Evolutionary conservation across 2,329 filamentous ascomycete species (phyloP).

Genomic region (Aspergillus sp.): DNA sequence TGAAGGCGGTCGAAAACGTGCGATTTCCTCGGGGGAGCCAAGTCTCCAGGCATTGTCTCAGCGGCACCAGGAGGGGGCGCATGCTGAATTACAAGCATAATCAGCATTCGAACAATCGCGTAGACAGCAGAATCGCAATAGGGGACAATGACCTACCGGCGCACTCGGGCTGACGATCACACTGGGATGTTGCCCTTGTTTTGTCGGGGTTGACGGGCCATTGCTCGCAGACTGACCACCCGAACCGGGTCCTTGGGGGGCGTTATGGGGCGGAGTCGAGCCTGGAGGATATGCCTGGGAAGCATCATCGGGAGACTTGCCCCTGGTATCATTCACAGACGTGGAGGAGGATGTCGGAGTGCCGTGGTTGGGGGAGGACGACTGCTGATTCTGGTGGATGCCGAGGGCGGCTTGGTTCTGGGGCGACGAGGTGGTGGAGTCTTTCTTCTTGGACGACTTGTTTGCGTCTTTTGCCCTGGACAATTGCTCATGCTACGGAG

Average conservation of each 20-base stretch:
- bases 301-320: conserved; percentile 54
- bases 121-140: neutral
- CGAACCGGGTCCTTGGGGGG: conserved; percentile 25
- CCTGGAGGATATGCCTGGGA: conserved; percentile 21
- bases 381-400: conserved; percentile 43
- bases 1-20: conserved; percentile 81
- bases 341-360: conserved; percentile 88
- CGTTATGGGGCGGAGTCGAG: conserved; percentile 29
- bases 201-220: conserved; percentile 52
- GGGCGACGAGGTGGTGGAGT: conserved; percentile 64
- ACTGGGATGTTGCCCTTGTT: conserved; percentile 63
- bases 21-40: conserved; percentile 92
- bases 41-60: conserved; percentile 96
- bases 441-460: conserved; percentile 65
- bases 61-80: conserved; percentile 83
- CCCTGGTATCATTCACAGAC: conserved; percentile 73
- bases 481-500: conserved; percentile 64
- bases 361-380: conserved; percentile 51
- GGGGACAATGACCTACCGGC: conserved; percentile 51
- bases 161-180: conserved; percentile 92
- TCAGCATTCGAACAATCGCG: conserved; percentile 5
- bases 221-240: conserved; percentile 34
- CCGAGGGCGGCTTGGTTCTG: conserved; percentile 53
- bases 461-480: conserved; percentile 79
- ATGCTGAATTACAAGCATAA: conserved; percentile 54